Base-by-base conservation (phyloP, 306 rosid species). In the Medicago arabica region DNA sequence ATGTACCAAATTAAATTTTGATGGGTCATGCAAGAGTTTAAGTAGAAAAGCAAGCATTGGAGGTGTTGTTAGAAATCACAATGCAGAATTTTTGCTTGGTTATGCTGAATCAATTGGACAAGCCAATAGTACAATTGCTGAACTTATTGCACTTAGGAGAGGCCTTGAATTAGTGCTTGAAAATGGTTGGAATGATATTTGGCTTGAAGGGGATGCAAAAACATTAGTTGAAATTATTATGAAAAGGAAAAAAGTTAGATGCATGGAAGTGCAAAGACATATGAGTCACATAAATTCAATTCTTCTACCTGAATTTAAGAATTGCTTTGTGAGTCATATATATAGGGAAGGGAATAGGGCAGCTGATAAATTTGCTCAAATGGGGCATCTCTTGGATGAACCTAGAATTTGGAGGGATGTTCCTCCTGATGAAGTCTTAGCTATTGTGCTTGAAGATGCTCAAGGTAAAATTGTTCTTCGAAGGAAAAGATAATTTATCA, bases 121-220 rank as follows among this genome's bases (percentile, higher is more conserved):
- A 50, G 90, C 95, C n/a, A 81, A 84, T 44, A 89, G 95, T 87
- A 79, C 86, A 4, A 44, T 87, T 2, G 93, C 98, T 6, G 96
- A 90, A 60, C 58, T 90, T 0, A 43, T 36, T 0, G 96, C 95
- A 3, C 89, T 93, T 0, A 49, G 73, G 19, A 84, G 89, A 75
- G 98, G 95, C 6, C 89, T 90, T 1, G 97, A 91, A 49, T 62
- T 91, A 21, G 93, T 85, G 0, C 80, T 88, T 9, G 93, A 93
- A 79, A 87, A 87, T 67, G 97, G 89, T 11, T 91, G 93, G 96
- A 82, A 81, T 8, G 80, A 89, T 55, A 78, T 91, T 9, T 91
- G 97, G 92, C 83, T 93, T 0, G 96, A 91, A 88, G 98, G 96
- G 9, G 94, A 93, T 71, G 82, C 84, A 8, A 86, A 84, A 81